Evolutionary conservation across 352 stramenopile genomes (phyloP).

Genomic region (Globisporangium splendens): DNA sequence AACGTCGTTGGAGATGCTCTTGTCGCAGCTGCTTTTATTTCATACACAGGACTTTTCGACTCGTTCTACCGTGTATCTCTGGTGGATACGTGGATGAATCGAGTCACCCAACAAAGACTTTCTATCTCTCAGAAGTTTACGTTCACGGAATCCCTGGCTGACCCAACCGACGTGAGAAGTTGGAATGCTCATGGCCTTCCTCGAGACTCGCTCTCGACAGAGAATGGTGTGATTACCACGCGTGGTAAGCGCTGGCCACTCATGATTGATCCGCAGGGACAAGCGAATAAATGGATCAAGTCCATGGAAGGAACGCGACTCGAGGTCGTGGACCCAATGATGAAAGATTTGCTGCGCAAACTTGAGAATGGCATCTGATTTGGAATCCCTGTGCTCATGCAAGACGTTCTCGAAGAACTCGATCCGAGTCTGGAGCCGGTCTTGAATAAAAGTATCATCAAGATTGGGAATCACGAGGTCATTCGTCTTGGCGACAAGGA

Average conservation of each 20-base stretch:
- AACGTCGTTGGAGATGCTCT: conserved; percentile 92
- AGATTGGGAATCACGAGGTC: conserved; percentile 91
- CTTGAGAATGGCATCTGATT: conserved; percentile 94
- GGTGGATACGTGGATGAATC: conserved; percentile 88
- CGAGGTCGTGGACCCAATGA: conserved; percentile 93
- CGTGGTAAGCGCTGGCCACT: conserved; percentile 93
- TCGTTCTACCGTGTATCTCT: conserved; percentile 86
- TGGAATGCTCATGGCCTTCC: conserved; percentile 95
- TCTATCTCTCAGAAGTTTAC: conserved; percentile 87
- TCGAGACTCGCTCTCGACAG: conserved; percentile 90
- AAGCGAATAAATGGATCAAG: conserved; percentile 97
- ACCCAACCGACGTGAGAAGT: conserved; percentile 90
- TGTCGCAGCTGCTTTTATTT: conserved; percentile 92
- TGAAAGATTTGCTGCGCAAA: conserved; percentile 92
- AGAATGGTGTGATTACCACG: conserved; percentile 96
- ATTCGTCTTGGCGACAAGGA: conserved; percentile 95
- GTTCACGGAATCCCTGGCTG: conserved; percentile 91
- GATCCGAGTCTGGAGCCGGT: conserved; percentile 94
- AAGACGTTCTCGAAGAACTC: conserved; percentile 95
- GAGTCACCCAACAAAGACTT: conserved; percentile 79
- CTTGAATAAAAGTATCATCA: conserved; percentile 94
- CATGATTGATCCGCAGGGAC: conserved; percentile 96
- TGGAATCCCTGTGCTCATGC: conserved; percentile 91
- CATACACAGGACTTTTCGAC: conserved; percentile 95
- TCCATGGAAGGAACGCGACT: conserved; percentile 89